These are phyloP conservation scores for Macrolepiota albuminosa DNA, from an alignment of 768 basidiomycete species.

Conservation along the genomic window DNA sequence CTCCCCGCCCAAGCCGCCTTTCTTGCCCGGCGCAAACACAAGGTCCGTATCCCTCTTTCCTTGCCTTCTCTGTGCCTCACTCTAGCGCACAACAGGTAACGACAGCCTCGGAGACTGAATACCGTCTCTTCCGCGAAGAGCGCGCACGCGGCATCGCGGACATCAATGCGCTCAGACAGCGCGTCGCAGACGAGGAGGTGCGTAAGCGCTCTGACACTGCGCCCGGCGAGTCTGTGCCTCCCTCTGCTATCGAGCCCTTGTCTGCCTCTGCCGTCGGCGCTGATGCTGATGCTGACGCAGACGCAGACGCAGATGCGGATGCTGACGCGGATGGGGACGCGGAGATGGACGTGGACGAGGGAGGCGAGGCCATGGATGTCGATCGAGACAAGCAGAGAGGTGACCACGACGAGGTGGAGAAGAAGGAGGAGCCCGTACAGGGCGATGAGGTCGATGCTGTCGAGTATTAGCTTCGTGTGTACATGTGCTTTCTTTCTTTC, in stretches of 20 bases:
- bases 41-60: constrained; percentile 35
- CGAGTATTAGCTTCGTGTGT: not conserved
- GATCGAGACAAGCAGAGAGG: not conserved
- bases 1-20: constrained; percentile 68
- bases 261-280: no score
- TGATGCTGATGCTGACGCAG: constrained; percentile 6
- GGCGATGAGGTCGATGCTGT: not conserved
- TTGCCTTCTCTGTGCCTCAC: not conserved
- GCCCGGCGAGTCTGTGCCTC: no score
- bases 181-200: constrained; percentile 62
- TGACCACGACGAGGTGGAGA: not conserved
- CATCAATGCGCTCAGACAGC: constrained; percentile 54
- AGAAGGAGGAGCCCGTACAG: not conserved
- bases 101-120: constrained; percentile 65
- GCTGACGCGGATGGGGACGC: not conserved
- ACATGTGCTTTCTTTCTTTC: no score
- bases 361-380: not conserved
- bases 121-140: constrained; percentile 59
- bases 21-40: constrained; percentile 52
- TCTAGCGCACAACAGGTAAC: constrained; percentile 36
- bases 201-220: constrained; percentile 24
- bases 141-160: constrained; percentile 55
- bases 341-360: not conserved
- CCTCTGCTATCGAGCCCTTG: no score
- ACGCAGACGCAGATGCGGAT: constrained; percentile 3